A percentile compares a stretch with the other conserved stretches of the same genome.
Conservation (phyloP, 2,329 filamentous ascomycete genomes). For the Colletotrichum sansevieriae region DNA sequence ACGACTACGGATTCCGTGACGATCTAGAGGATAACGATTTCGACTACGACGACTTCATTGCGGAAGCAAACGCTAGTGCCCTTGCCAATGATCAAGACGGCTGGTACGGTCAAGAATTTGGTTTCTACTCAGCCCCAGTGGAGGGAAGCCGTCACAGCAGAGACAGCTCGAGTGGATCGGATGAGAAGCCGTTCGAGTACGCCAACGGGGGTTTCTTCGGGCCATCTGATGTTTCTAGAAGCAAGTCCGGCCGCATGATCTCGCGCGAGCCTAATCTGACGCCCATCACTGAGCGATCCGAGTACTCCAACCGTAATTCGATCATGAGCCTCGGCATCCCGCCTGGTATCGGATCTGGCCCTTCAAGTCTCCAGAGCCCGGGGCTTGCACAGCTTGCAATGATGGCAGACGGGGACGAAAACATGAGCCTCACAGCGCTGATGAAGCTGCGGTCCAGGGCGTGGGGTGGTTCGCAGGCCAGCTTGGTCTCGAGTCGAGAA, state of each 20-base stretch:
- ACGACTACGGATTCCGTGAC: constrained; percentile 62
- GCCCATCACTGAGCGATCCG: constrained; percentile 94
- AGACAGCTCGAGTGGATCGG: constrained; percentile 53
- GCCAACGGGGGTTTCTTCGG: constrained; percentile 92
- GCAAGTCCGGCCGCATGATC: constrained; percentile 78
- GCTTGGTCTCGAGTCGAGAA: constrained; percentile 69
- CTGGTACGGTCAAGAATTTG: constrained; percentile 96
- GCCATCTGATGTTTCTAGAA: constrained; percentile 76
- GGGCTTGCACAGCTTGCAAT: constrained; percentile 82
- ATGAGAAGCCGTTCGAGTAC: constrained; percentile 65
- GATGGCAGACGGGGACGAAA: constrained; percentile 69
- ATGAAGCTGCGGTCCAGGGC: constrained; percentile 80
- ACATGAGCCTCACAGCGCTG: constrained; percentile 80
- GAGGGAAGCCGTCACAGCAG: constrained; percentile 57
- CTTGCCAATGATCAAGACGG: constrained; percentile 93
- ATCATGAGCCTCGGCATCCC: constrained; percentile 80
- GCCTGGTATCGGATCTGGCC: constrained; percentile 52
- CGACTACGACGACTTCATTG: constrained; percentile 92
- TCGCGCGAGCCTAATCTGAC: constrained; percentile 92
- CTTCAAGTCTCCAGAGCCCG: constrained; percentile 74
- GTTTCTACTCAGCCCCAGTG: constrained; percentile 83
- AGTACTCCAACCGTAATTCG: constrained; percentile 95
- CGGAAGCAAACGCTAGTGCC: constrained; percentile 93
- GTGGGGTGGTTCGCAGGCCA: constrained; percentile 85
- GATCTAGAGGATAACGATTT: constrained; percentile 74